phyloP scores from a whole-genome alignment of 23 red algal genomes.

The Gracilaria gracilis region DNA sequence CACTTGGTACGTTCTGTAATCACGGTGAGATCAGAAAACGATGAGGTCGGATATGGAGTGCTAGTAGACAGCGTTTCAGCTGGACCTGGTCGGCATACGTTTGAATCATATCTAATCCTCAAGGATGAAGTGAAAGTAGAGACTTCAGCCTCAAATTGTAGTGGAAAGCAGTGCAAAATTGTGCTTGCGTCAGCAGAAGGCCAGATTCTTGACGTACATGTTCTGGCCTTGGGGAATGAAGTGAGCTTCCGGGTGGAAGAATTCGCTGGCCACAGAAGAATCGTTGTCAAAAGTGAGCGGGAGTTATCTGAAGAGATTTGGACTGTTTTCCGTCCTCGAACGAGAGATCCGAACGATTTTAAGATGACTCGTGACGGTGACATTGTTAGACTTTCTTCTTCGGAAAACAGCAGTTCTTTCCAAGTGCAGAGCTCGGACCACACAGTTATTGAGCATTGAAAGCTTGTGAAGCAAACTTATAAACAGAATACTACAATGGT shows the following conservation, averaged over 20 bases:
- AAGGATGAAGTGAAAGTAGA: conserved; percentile 28
- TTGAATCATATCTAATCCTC: conserved; percentile 62
- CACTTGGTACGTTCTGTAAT: conserved; percentile 51
- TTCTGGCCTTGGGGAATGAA: conserved; percentile 12
- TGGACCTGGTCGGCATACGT: conserved; percentile 24
- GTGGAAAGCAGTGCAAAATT: conserved; percentile 35
- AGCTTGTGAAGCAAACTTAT: neutral
- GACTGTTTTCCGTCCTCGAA: conserved; percentile 40
- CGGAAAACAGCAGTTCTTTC: neutral
- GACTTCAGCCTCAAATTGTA: neutral
- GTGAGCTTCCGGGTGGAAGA: conserved; percentile 41
- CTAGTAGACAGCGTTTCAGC: conserved; percentile 42
- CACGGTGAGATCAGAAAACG: conserved; percentile 30
- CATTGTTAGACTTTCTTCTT: neutral
- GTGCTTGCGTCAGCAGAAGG: neutral
- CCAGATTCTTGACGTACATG: conserved; percentile 40
- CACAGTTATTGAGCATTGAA: neutral
- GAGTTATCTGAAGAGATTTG: conserved; percentile 29
- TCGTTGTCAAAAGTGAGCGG: conserved; percentile 20
- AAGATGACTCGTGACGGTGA: conserved; percentile 20
- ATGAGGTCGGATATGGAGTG: conserved; percentile 51
- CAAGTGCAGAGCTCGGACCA: neutral
- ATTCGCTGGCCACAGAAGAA: conserved; percentile 43
- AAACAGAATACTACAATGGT: no score
- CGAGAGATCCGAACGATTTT: conserved; percentile 29